A percentile compares a stretch with the other conserved stretches of the same genome.
Conservation (phyloP, 257 asterid genomes). For the Nicotiana obtusifolia region DNA sequence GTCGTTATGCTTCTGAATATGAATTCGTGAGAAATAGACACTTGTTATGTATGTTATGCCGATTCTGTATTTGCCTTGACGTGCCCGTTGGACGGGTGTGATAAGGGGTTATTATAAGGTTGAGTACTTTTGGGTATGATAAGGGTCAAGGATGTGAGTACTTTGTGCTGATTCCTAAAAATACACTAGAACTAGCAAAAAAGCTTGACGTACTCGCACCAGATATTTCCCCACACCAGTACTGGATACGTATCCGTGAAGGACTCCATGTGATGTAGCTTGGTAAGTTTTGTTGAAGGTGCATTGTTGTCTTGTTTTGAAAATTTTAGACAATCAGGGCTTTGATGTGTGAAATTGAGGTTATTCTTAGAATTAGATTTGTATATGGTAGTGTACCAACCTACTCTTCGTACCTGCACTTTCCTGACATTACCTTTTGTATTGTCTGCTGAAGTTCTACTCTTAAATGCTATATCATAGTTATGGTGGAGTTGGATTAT, state of each 20-base stretch:
- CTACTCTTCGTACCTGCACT: background rate
- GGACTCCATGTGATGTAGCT: background rate
- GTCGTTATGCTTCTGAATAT: background rate
- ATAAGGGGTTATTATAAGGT: background rate
- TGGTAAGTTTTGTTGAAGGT: background rate
- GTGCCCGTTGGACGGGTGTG: background rate
- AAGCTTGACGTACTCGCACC: background rate
- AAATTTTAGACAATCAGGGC: background rate
- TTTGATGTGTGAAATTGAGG: conserved; percentile 2
- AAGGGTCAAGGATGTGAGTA: background rate
- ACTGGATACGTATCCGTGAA: background rate
- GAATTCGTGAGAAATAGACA: background rate
- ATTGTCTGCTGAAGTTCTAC: background rate
- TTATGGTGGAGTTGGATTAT: background rate
- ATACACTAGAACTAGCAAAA: background rate
- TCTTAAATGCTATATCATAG: background rate
- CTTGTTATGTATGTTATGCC: background rate
- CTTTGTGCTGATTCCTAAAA: background rate
- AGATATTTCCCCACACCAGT: background rate
- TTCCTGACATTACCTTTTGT: background rate
- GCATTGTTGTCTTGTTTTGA: conserved; percentile 1
- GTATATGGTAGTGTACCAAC: background rate
- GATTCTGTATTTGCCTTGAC: conserved; percentile 1
- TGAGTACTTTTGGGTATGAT: background rate
- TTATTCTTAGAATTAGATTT: background rate